Conservation (phyloP, 2,329 filamentous ascomycete genomes). For the Pyrenophora tritici-repentis region DNA sequence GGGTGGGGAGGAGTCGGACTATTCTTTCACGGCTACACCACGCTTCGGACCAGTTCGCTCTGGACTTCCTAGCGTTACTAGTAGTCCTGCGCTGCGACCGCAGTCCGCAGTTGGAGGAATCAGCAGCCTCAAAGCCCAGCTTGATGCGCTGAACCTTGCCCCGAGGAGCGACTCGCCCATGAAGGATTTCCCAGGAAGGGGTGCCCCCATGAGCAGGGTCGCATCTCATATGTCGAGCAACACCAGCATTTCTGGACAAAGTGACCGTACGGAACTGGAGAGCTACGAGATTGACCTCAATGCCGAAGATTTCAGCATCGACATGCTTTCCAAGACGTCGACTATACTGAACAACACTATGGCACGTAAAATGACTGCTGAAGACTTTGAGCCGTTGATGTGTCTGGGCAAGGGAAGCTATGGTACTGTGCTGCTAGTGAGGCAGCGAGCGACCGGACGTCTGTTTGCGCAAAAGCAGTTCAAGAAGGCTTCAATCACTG, state of each 20-base stretch:
- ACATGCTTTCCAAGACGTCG: slow-evolving; percentile 50
- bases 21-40: slow-evolving; percentile 49
- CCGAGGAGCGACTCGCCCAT: slow-evolving; percentile 62
- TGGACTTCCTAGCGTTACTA: slow-evolving; percentile 57
- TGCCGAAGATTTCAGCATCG: slow-evolving; percentile 79
- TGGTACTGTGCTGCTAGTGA: slow-evolving; percentile 91
- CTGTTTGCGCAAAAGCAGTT: slow-evolving; percentile 98
- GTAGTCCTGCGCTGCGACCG: slow-evolving; percentile 57
- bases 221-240: slow-evolving; percentile 57
- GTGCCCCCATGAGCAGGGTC: slow-evolving; percentile 36
- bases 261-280: slow-evolving; percentile 73
- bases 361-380: slow-evolving; percentile 83
- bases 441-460: slow-evolving; percentile 82
- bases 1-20: slow-evolving; percentile 62
- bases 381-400: slow-evolving; percentile 86
- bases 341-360: slow-evolving; percentile 53
- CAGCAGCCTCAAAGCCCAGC: slow-evolving; percentile 77
- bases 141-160: slow-evolving; percentile 74
- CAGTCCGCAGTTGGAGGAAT: slow-evolving; percentile 68
- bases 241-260: slow-evolving; percentile 62
- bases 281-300: slow-evolving; percentile 86
- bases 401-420: slow-evolving; percentile 97
- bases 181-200: slow-evolving; percentile 58
- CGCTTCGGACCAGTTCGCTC: slow-evolving; percentile 49
- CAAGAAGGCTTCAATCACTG: slow-evolving; percentile 91